Evolutionary conservation across 192 early-diverging fungal genomes (phyloP), one percentile per base, ranked within the genome.

Genomic region (Coemansia sp.): DNA sequence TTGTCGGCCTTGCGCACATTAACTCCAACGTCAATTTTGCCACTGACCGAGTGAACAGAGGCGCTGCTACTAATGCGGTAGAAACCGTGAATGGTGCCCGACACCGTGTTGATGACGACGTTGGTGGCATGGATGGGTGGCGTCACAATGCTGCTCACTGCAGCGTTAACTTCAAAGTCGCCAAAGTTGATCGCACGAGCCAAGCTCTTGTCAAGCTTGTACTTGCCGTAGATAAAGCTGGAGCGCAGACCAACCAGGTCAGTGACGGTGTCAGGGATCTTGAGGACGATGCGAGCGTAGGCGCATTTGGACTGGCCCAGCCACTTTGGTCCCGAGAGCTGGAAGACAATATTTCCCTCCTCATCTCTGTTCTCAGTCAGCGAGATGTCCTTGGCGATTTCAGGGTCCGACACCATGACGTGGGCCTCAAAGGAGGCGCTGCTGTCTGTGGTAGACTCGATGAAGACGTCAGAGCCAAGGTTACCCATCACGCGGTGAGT

Each of bases 251-350:
- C 33, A 4, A 53, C 67, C 11, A 84, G 63, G 38, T 64, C 60
- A 18, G 71, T 71, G 18, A 65, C 39, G 33, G 73, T 46, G 52
- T 75, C 39, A 36, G 82, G 82, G 38, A 80, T 71, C 58, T 49
- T 61, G 47, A 84, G 69, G 34, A 72, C 69, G 44, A 84, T 66
- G 47, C 41, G 71, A 44, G 82, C 82, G 31, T 75, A 77, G 8
- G 78, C 78, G 47, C 82, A 84, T 38, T 84, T 69, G 66, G 57
- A 64, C 43, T 50, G 68, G 60, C 65, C 63, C 64, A 80, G 68
- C 69, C 71, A 71, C 62, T 80, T 84, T 62, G 82, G 82, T 36
- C 82, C 82, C 55, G 74, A 49, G 50, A 84, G 72, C 62, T 64
- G 52, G 62, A 84, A 77, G 40, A 41, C 24, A 34, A 84, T 66